A percentile compares a stretch with the other conserved stretches of the same genome.
These are phyloP conservation scores for Berkeleyomyces basicola DNA, from an alignment of 2,329 filamentous ascomycete genomes.

Conservation along the genomic window DNA sequence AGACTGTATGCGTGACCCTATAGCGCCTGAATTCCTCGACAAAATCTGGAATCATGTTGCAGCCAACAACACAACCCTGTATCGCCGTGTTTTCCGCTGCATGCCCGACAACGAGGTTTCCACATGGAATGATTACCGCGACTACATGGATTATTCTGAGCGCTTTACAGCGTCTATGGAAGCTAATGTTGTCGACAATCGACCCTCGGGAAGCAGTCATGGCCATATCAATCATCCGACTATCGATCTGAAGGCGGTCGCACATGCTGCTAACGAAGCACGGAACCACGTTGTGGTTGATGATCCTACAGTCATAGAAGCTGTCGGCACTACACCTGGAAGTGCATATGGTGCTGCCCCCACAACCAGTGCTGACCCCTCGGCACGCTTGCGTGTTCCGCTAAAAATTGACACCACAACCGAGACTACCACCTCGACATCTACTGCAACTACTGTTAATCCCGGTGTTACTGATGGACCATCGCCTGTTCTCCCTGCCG, in stretches of 20 bases:
- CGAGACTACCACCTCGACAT: constrained; percentile 14
- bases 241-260: constrained; percentile 14
- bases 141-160: constrained; percentile 61
- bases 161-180: constrained; percentile 56
- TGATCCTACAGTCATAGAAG: background rate
- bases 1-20: constrained; percentile 87
- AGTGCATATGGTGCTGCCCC: background rate
- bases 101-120: constrained; percentile 92
- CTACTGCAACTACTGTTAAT: background rate
- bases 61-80: constrained; percentile 89
- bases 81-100: constrained; percentile 82
- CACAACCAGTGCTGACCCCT: background rate
- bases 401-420: constrained; percentile 18
- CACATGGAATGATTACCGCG: constrained; percentile 85
- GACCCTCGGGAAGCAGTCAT: constrained; percentile 29
- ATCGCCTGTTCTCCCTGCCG: constrained; percentile 27
- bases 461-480: constrained; percentile 20
- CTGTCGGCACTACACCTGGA: background rate
- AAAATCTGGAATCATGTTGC: constrained; percentile 79
- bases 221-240: constrained; percentile 20
- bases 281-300: constrained; percentile 18
- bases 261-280: constrained; percentile 16
- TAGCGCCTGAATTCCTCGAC: constrained; percentile 66
- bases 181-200: constrained; percentile 26
- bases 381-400: constrained; percentile 4